Evolutionary conservation across 202 grass and related monocot genomes (phyloP), one percentile per base, ranked within the genome.

Genomic region (Cymbopogon flexuosus): DNA sequence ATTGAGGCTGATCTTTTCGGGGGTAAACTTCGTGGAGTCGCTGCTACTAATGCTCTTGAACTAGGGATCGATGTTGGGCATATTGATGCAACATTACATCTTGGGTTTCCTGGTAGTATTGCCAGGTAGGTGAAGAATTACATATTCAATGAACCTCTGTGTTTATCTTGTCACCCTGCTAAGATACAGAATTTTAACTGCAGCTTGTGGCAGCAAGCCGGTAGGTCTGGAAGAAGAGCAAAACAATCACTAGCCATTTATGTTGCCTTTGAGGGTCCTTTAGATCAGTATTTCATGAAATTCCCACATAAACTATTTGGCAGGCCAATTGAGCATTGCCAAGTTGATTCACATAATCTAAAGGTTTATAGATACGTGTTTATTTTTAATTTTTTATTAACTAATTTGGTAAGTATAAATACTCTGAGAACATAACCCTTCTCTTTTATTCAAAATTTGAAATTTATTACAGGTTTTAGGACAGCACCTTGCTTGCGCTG

Each of bases 241-340:
- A 97, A 83, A 83, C 81, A 87, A 74, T 97, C 95, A 82, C 80
- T 97, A 70, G 92, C 95, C 68, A 80, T 97, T 47, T 97, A 97
- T 89, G 90, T 98, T 83, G 92, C 90, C 78, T 94, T 98, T 84
- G 92, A 93, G 61, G 79, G 95, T 37, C 88, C 95, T 89, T 61
- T 98, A 66, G 95, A 98, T 94, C 95, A 98, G 58, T 93, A 94
- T 81, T 98, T 94, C 71, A 98, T 98, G 95, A 98, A 94, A 78
- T 94, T 86, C 79, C 90, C 95, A 70, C 70, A 89, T 61, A 98
- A 94, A 72, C 76, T 97, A 69, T 93, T 97, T 75, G 86, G 86
- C 27, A 86, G 87, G 51, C 79, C 92, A 74, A 94, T 97, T 60
- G 95, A 97, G 73, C 92, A 93, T 79, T 97, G 95, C 84, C 95